A percentile compares a stretch with the other conserved stretches of the same genome.
Evolutionary conservation across 805 yeast species (phyloP).

Genomic region (Torulaspora franciscae): DNA sequence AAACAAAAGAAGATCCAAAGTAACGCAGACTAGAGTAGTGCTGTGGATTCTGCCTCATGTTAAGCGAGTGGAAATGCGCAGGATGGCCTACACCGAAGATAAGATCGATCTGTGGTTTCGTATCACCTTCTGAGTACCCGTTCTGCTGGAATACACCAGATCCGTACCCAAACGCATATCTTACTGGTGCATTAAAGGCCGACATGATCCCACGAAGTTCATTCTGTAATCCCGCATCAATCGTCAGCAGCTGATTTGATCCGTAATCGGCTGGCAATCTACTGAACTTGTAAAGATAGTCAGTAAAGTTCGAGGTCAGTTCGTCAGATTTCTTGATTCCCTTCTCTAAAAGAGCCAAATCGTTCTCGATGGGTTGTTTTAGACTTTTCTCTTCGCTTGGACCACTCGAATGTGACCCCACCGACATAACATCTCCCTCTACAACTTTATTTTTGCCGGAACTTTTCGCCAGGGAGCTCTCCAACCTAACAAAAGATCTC

Average conservation of each 20-base stretch:
- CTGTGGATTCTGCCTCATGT: conserved; percentile 57
- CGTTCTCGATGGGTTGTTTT: conserved; percentile 10
- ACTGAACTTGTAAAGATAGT: conserved; percentile 32
- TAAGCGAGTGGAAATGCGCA: conserved; percentile 68
- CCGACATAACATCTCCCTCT: conserved; percentile 5
- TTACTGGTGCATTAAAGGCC: conserved; percentile 65
- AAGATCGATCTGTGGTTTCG: conserved; percentile 74
- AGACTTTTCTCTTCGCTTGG: not conserved
- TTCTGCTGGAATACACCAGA: conserved; percentile 87
- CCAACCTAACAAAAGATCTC: not conserved
- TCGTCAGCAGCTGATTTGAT: conserved; percentile 49
- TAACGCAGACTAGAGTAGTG: conserved; percentile 71
- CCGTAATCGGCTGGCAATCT: conserved; percentile 57
- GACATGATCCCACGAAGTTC: conserved; percentile 47
- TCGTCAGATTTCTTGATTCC: conserved; percentile 27
- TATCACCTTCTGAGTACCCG: conserved; percentile 35
- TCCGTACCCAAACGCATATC: conserved; percentile 89
- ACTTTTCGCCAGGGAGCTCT: conserved; percentile 6
- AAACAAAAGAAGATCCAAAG: conserved; percentile 56
- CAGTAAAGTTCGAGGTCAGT: conserved; percentile 24
- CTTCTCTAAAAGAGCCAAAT: conserved; percentile 23
- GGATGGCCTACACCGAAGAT: conserved; percentile 77
- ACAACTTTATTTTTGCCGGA: conserved; percentile 1
- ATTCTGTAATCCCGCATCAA: conserved; percentile 41
- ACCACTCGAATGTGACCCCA: conserved; percentile 2